These are phyloP conservation scores for Leucosporidium yakuticum DNA, from an alignment of 768 basidiomycete genomes.

Conservation along the genomic window DNA sequence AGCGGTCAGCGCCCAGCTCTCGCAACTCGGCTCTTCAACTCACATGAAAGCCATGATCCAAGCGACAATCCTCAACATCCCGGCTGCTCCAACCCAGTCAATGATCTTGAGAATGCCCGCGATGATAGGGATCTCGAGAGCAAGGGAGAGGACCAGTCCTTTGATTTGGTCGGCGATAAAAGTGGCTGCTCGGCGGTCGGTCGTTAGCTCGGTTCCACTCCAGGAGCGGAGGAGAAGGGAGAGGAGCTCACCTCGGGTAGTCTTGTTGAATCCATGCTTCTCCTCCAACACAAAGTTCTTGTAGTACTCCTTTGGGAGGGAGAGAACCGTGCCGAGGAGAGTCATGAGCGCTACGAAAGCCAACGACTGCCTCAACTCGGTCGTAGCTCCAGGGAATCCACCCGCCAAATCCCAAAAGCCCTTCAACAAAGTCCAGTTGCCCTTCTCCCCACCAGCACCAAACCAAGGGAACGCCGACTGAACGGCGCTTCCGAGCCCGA, in stretches of 20 bases:
- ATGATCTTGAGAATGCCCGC: constrained; percentile 82
- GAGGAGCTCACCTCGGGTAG: constrained; percentile 68
- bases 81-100: constrained; percentile 67
- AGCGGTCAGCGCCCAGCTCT: too few species aligned
- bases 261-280: constrained; percentile 93
- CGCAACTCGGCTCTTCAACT: constrained; percentile 40
- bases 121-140: constrained; percentile 76
- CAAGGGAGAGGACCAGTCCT: constrained; percentile 43
- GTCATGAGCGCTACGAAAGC: constrained; percentile 29
- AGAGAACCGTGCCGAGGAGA: constrained; percentile 59
- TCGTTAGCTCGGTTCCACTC: not conserved
- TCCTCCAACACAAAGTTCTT: constrained; percentile 90
- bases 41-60: constrained; percentile 92
- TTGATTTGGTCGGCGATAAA: constrained; percentile 67
- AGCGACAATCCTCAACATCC: constrained; percentile 51
- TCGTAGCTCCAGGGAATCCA: not conserved
- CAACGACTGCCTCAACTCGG: constrained; percentile 25
- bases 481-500: not conserved
- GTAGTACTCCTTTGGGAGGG: constrained; percentile 72
- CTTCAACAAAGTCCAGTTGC: constrained; percentile 25
- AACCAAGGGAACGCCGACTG: not conserved
- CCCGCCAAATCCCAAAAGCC: constrained; percentile 26
- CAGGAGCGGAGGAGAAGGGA: constrained; percentile 1
- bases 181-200: constrained; percentile 40
- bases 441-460: not conserved